Conservation (phyloP, 805 yeast genomes). For the Wickerhamomyces kurtzmanii region DNA sequence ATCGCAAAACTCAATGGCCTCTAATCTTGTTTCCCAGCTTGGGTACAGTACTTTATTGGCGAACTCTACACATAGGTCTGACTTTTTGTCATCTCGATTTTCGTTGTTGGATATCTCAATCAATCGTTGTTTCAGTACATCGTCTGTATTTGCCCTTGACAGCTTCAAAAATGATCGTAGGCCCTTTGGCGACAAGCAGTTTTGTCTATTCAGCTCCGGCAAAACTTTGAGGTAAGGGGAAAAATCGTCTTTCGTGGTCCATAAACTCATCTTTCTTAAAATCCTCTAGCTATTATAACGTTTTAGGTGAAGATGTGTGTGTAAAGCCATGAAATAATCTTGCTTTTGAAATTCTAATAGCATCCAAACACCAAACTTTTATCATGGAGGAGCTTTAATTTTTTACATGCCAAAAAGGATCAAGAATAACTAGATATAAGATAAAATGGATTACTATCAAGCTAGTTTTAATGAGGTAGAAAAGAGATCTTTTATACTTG, state of each 20-base stretch:
- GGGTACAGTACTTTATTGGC: conserved; percentile 27
- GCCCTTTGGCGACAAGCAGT: conserved; percentile 24
- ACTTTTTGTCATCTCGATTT: conserved; percentile 12
- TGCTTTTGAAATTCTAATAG: no score
- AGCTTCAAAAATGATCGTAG: conserved; percentile 24
- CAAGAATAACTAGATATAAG: no score
- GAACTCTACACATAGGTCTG: conserved; percentile 23
- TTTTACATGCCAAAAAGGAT: no score
- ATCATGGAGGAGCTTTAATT: no score
- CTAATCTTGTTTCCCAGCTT: conserved; percentile 34
- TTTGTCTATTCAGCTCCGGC: conserved; percentile 17
- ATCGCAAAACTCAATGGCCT: conserved; percentile 32
- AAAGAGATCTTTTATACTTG: conserved; percentile 1
- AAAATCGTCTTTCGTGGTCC: conserved; percentile 13
- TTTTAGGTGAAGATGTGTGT: background rate
- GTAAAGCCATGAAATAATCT: no score
- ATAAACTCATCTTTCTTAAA: conserved; percentile 10
- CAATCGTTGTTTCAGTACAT: conserved; percentile 30
- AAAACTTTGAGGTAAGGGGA: conserved; percentile 10
- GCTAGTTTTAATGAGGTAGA: no score
- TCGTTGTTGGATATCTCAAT: conserved; percentile 25
- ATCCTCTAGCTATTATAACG: background rate
- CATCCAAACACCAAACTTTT: no score
- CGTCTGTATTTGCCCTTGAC: conserved; percentile 32
- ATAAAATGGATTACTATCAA: no score